Percentiles rank a stretch among this genome's conserved stretches.
phyloP scores from a whole-genome alignment of 331 rosid genomes.

The Stylosanthes scabra region DNA sequence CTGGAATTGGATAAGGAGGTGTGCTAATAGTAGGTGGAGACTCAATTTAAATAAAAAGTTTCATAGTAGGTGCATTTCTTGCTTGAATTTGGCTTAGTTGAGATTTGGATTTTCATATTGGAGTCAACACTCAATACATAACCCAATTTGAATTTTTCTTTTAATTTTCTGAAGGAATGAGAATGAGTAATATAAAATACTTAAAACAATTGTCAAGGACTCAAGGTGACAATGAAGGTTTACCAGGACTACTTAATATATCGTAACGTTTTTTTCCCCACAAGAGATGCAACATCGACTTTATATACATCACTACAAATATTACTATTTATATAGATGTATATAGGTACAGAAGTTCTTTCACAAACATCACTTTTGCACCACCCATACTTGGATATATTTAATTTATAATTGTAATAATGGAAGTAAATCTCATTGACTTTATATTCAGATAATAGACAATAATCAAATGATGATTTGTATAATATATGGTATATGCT shows the following conservation, averaged over 20 bases:
- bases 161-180: background rate
- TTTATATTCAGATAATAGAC: too few species aligned
- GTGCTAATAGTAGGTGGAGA: background rate
- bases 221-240: too few species aligned
- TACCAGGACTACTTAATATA: too few species aligned
- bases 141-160: background rate
- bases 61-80: background rate
- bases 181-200: background rate
- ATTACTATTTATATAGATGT: background rate
- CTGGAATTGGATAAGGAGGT: slow-evolving; percentile 11
- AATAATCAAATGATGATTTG: too few species aligned
- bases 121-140: background rate
- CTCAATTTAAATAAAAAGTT: background rate
- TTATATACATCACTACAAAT: background rate
- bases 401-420: too few species aligned
- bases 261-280: background rate
- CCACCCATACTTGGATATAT: too few species aligned
- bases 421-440: too few species aligned
- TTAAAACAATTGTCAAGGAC: too few species aligned
- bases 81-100: background rate
- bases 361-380: too few species aligned
- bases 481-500: too few species aligned
- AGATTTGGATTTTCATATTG: background rate
- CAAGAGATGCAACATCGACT: background rate
- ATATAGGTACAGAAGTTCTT: background rate